A percentile compares a stretch with the other conserved stretches of the same genome.
phyloP scores from a whole-genome alignment of 2,329 filamentous ascomycete species.

The Aspergillus ochraceus region DNA sequence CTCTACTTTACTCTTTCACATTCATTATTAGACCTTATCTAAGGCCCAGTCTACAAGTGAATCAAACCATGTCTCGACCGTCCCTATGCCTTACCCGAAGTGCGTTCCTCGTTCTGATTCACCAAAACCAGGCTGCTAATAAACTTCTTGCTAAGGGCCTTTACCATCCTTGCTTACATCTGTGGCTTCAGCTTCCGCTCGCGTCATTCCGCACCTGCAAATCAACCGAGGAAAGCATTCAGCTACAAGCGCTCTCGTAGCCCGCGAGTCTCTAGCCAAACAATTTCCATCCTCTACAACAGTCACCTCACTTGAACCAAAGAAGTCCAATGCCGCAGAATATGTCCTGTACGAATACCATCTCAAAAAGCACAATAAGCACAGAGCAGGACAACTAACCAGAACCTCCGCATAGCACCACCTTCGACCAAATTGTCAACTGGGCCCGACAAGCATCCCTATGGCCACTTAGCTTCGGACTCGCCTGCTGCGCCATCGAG shows the following conservation, averaged over 20 bases:
- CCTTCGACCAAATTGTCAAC: conserved; percentile 73
- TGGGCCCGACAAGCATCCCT: conserved; percentile 85
- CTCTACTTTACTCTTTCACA: no score
- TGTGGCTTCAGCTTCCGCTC: neutral
- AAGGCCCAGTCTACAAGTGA: no score
- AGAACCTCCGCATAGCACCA: conserved; percentile 32
- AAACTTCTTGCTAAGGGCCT: neutral
- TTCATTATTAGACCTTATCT: no score
- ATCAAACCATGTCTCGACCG: no score
- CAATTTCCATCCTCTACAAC: neutral
- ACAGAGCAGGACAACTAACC: neutral
- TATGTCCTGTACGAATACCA: neutral
- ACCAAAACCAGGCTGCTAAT: no score
- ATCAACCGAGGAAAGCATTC: neutral
- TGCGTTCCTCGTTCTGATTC: no score
- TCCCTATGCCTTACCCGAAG: no score
- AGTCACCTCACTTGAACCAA: neutral
- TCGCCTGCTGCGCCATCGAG: conserved; percentile 87
- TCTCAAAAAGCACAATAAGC: no score
- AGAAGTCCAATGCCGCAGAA: neutral
- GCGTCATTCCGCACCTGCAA: neutral
- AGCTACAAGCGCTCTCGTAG: neutral
- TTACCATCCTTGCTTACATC: neutral
- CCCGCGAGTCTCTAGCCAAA: neutral
- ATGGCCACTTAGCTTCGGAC: conserved; percentile 90